These are phyloP conservation scores for Pichia sorboxylosa DNA, from an alignment of 1,139 yeast genomes.

Conservation along the genomic window DNA sequence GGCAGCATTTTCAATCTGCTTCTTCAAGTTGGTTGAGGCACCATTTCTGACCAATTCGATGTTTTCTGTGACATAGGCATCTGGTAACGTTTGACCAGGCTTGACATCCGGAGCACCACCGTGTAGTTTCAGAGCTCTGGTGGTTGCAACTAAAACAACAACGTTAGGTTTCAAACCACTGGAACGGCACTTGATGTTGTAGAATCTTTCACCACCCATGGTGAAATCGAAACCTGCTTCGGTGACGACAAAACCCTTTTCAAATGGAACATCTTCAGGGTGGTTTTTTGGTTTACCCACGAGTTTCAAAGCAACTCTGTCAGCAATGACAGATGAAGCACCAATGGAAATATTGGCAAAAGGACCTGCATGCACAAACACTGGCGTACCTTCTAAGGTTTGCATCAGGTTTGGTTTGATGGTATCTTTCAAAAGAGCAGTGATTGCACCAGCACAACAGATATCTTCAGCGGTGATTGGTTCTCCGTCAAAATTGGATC, in stretches of 20 bases:
- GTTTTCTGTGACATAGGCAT: slow-evolving; percentile 75
- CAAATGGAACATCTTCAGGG: slow-evolving; percentile 32
- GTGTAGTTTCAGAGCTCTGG: slow-evolving; percentile 91
- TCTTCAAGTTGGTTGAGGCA: slow-evolving; percentile 53
- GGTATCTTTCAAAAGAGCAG: slow-evolving; percentile 93
- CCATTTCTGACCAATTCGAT: slow-evolving; percentile 54
- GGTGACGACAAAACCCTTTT: slow-evolving; percentile 84
- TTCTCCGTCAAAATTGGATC: slow-evolving; percentile 67
- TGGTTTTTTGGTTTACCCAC: slow-evolving; percentile 33
- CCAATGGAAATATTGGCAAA: slow-evolving; percentile 97
- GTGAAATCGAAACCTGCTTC: slow-evolving; percentile 99
- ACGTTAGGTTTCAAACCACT: slow-evolving; percentile 87
- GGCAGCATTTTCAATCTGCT: slow-evolving; percentile 61
- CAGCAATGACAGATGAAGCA: slow-evolving; percentile 90
- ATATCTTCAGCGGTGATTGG: slow-evolving; percentile 94
- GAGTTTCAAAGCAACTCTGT: slow-evolving; percentile 86
- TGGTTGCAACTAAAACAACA: slow-evolving; percentile 93
- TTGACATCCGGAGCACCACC: slow-evolving; percentile 98
- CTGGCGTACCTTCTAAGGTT: slow-evolving; percentile 96
- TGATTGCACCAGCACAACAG: slow-evolving; percentile 95
- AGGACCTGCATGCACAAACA: slow-evolving; percentile 96
- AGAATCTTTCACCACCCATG: slow-evolving; percentile 98
- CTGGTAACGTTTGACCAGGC: slow-evolving; percentile 87
- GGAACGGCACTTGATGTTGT: slow-evolving; percentile 91
- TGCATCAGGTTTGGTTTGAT: slow-evolving; percentile 97